Conservation (phyloP, 1,139 yeast genomes). For the Lodderomyces oxycetoniae region DNA sequence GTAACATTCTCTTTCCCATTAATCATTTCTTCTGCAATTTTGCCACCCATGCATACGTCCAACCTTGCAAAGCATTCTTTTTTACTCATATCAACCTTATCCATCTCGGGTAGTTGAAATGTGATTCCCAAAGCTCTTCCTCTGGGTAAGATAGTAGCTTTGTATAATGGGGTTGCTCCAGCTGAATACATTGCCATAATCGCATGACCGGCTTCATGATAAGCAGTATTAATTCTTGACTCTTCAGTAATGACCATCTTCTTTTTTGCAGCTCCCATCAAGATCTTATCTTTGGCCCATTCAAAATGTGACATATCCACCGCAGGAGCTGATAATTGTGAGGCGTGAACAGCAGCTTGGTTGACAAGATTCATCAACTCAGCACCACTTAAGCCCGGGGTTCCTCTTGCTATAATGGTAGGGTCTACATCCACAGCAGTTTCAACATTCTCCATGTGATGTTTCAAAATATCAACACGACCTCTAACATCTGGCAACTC, state of each 20-base stretch:
- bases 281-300: slow-evolving; percentile 98
- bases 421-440: slow-evolving; percentile 83
- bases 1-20: slow-evolving; percentile 93
- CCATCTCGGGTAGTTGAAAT: slow-evolving; percentile 97
- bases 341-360: slow-evolving; percentile 97
- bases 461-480: slow-evolving; percentile 84
- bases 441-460: slow-evolving; percentile 89
- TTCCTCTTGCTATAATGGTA: slow-evolving; percentile 86
- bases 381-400: slow-evolving; percentile 97
- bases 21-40: slow-evolving; percentile 89
- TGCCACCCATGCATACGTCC: slow-evolving; percentile 99
- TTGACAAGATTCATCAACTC: slow-evolving; percentile 92
- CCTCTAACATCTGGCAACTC: slow-evolving; percentile 98
- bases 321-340: slow-evolving; percentile 83
- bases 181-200: slow-evolving; percentile 92
- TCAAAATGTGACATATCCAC: slow-evolving; percentile 92
- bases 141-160: slow-evolving; percentile 94
- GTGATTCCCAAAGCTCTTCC: slow-evolving; percentile 96
- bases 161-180: slow-evolving; percentile 95
- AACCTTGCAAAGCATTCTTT: slow-evolving; percentile 85
- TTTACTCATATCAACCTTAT: slow-evolving; percentile 88
- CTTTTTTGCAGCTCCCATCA: slow-evolving; percentile 97
- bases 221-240: slow-evolving; percentile 88
- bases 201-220: slow-evolving; percentile 99
- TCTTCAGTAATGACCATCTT: slow-evolving; percentile 98